Evolutionary conservation across 495 filamentous ascomycete genomes (phyloP).

Genomic region (Podospora appendiculata): DNA sequence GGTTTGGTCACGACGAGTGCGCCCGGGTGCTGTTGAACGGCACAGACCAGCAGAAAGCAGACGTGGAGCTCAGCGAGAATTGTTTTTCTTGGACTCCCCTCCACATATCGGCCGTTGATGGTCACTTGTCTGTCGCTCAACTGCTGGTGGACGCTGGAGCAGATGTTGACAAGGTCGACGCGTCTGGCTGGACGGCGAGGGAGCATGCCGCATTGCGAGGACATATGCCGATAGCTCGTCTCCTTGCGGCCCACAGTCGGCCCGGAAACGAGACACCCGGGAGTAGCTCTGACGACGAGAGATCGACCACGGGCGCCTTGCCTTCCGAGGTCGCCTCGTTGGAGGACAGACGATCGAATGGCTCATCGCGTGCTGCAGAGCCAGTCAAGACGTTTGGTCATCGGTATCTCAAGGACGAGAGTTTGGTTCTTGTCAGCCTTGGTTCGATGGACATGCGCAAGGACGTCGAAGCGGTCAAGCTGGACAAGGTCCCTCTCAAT

Average conservation of each 20-base stretch:
- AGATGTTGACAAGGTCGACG: slow-evolving; percentile 63
- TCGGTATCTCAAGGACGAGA: slow-evolving; percentile 82
- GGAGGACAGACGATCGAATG: slow-evolving; percentile 40
- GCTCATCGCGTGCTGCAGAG: slow-evolving; percentile 43
- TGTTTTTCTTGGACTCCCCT: slow-evolving; percentile 90
- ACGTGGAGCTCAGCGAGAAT: slow-evolving; percentile 73
- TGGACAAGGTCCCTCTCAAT: slow-evolving; percentile 81
- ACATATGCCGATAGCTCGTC: slow-evolving; percentile 68
- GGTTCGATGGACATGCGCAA: slow-evolving; percentile 92
- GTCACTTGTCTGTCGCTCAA: slow-evolving; percentile 60
- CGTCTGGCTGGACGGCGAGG: slow-evolving; percentile 89
- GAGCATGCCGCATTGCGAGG: slow-evolving; percentile 89
- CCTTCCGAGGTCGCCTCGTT: slow-evolving; percentile 45
- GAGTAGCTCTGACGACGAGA: slow-evolving; percentile 23
- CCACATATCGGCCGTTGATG: slow-evolving; percentile 86
- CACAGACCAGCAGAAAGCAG: slow-evolving; percentile 56
- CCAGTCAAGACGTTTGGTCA: slow-evolving; percentile 94
- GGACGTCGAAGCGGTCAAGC: slow-evolving; percentile 66
- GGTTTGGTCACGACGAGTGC: slow-evolving; percentile 78
- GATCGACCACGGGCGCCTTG: slow-evolving; percentile 29
- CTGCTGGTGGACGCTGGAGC: slow-evolving; percentile 69
- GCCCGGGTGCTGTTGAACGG: slow-evolving; percentile 66
- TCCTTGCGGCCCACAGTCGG: slow-evolving; percentile 40
- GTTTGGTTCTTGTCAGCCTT: slow-evolving; percentile 84
- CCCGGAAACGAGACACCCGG: slow-evolving; percentile 14